phyloP scores from a whole-genome alignment of 441 rosid species.

The Rhodomyrtus psidioides region DNA sequence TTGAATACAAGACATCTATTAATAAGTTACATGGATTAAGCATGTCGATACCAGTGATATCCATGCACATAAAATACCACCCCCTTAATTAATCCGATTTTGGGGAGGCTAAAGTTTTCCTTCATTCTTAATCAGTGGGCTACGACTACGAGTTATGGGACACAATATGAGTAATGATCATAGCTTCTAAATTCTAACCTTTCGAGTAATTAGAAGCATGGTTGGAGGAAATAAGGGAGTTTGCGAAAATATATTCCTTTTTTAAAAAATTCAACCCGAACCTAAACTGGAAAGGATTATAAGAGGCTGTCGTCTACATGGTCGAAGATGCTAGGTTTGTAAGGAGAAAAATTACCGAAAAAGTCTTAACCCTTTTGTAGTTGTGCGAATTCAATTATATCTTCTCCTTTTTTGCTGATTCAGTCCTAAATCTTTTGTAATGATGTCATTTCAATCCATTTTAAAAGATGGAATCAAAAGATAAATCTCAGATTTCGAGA shows the following conservation, averaged over 20 bases:
- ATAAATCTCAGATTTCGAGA: too few species aligned
- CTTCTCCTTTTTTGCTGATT: too few species aligned
- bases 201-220: neutral
- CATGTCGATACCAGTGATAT: accelerated
- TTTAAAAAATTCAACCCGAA: neutral
- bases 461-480: too few species aligned
- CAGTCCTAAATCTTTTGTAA: too few species aligned
- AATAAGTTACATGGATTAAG: accelerated
- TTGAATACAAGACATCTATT: neutral
- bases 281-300: neutral
- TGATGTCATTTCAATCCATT: too few species aligned
- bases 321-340: neutral
- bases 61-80: neutral
- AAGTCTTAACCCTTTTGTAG: too few species aligned
- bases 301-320: neutral
- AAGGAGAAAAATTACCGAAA: too few species aligned
- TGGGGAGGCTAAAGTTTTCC: neutral
- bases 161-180: neutral
- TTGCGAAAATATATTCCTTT: neutral
- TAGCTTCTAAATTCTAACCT: neutral
- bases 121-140: neutral
- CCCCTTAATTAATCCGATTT: neutral
- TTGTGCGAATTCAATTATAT: too few species aligned
- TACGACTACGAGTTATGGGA: neutral
- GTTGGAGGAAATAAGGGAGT: neutral